Percentiles rank a stretch among this genome's conserved stretches.
phyloP scores from a whole-genome alignment of 768 basidiomycete species.

The Ramaria sp. region DNA sequence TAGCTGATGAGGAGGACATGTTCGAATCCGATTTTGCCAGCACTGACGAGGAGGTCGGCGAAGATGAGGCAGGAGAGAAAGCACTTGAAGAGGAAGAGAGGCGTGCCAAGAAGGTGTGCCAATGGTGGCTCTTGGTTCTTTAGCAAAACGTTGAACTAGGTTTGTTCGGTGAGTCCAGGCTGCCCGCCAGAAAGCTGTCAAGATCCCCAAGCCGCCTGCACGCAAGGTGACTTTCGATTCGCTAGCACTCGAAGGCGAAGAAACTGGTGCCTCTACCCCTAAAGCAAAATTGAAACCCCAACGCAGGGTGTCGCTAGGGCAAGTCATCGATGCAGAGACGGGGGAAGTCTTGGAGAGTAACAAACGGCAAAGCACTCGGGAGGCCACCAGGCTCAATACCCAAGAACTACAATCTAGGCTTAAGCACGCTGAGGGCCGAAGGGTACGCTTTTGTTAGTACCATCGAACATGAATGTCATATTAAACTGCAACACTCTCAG shows the following conservation, averaged over 20 bases:
- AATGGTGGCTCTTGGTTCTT: neutral
- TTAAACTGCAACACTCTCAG: slow-evolving; percentile 7
- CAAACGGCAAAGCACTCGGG: slow-evolving; percentile 49
- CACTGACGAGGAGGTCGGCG: slow-evolving; percentile 61
- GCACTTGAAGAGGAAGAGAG: slow-evolving; percentile 51
- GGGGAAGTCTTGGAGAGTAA: slow-evolving; percentile 39
- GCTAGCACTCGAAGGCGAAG: neutral
- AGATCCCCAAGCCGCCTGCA: slow-evolving; percentile 1
- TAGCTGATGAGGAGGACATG: slow-evolving; percentile 66
- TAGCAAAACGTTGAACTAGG: too few relatives aligned
- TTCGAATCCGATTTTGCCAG: slow-evolving; percentile 81
- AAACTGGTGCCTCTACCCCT: neutral
- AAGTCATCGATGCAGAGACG: slow-evolving; percentile 47
- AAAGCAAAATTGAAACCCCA: slow-evolving; percentile 21
- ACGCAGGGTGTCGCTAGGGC: slow-evolving; percentile 44
- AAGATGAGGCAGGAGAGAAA: slow-evolving; percentile 42
- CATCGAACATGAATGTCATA: neutral
- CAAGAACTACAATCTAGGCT: slow-evolving; percentile 10
- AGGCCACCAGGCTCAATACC: slow-evolving; percentile 61
- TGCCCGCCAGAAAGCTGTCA: slow-evolving; percentile 10
- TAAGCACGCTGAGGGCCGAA: slow-evolving; percentile 52
- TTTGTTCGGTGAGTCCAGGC: neutral
- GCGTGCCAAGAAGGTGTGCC: slow-evolving; percentile 17
- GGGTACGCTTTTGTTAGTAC: slow-evolving; percentile 27
- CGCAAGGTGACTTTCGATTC: slow-evolving; percentile 7